Evolutionary conservation across 2,329 filamentous ascomycete genomes (phyloP).

Genomic region (Rhynchosporium secalis): DNA sequence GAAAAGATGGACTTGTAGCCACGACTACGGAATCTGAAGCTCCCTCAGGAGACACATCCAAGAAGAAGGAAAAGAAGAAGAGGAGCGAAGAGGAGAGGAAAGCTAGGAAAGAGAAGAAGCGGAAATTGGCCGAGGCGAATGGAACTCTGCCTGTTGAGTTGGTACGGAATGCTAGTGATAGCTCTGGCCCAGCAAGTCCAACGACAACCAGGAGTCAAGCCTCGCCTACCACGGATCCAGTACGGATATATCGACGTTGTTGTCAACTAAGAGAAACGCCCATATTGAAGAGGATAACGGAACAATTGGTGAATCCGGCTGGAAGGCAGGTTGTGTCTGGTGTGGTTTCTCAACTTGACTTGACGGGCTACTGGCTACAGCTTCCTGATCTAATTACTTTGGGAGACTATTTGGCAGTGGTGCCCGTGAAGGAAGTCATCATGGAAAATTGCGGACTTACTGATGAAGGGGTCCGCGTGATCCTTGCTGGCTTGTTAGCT

Average conservation of each 20-base stretch:
- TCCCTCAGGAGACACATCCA: conserved; percentile 46
- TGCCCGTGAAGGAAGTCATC: conserved; percentile 83
- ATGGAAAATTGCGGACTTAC: conserved; percentile 84
- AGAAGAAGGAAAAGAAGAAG: conserved; percentile 96
- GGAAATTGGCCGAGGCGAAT: conserved; percentile 82
- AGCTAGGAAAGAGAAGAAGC: conserved; percentile 85
- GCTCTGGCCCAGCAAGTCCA: conserved; percentile 41
- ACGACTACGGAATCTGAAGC: conserved; percentile 33
- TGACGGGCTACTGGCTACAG: conserved; percentile 82
- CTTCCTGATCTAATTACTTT: conserved; percentile 82
- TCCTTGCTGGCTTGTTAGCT: conserved; percentile 82
- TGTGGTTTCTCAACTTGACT: conserved; percentile 78
- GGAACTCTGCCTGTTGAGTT: conserved; percentile 84
- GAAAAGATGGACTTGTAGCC: conserved; percentile 39
- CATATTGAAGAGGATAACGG: conserved; percentile 86
- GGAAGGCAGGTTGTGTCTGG: conserved; percentile 64
- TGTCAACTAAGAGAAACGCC: conserved; percentile 92
- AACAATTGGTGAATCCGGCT: conserved; percentile 75
- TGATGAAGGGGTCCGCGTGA: conserved; percentile 82
- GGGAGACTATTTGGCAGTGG: conserved; percentile 90
- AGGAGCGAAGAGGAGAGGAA: conserved; percentile 90
- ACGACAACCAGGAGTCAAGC: conserved; percentile 54
- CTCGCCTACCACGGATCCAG: conserved; percentile 83
- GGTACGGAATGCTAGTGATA: conserved; percentile 65
- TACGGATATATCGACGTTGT: conserved; percentile 89